Evolutionary conservation across 768 basidiomycete genomes (phyloP).

Genomic region (Rhizopogon vinicolor): DNA sequence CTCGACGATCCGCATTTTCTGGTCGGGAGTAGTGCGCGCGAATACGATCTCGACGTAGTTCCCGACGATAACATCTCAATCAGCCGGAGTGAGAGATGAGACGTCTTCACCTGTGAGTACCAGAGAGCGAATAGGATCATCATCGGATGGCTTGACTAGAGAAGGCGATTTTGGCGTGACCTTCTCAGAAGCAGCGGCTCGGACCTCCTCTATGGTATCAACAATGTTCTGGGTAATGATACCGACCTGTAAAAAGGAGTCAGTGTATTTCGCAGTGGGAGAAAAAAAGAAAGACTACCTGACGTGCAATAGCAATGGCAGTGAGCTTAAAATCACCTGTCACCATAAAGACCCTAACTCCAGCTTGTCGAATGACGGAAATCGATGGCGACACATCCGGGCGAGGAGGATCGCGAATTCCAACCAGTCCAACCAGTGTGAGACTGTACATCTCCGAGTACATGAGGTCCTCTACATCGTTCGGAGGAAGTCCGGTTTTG

Average conservation of each 20-base stretch:
- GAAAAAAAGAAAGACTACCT: constrained; percentile 24
- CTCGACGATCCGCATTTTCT: constrained; percentile 47
- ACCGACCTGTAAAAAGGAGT: constrained; percentile 21
- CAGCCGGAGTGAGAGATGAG: constrained; percentile 20
- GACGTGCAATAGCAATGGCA: constrained; percentile 39
- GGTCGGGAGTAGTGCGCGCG: constrained; percentile 43
- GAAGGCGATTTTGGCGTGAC: constrained; percentile 7
- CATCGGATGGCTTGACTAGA: constrained; percentile 25
- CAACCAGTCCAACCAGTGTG: constrained; percentile 41
- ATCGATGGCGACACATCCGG: constrained; percentile 40
- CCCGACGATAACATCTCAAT: constrained; percentile 30
- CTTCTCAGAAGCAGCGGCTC: constrained; percentile 11
- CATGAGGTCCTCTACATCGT: constrained; percentile 27
- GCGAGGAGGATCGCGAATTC: constrained; percentile 48
- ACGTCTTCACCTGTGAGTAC: constrained; percentile 36
- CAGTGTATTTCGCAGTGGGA: not conserved
- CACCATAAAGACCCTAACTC: constrained; percentile 44
- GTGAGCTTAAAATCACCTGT: constrained; percentile 46
- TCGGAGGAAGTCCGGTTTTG: constrained; percentile 8
- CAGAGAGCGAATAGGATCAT: constrained; percentile 28
- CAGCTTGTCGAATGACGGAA: constrained; percentile 38
- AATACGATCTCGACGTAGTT: constrained; percentile 37
- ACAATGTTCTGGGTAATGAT: constrained; percentile 30
- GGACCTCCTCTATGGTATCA: constrained; percentile 20
- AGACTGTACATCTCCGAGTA: constrained; percentile 28